These are phyloP conservation scores for Scheffersomyces segobiensis DNA, from an alignment of 1,139 yeast genomes.

Conservation along the genomic window DNA sequence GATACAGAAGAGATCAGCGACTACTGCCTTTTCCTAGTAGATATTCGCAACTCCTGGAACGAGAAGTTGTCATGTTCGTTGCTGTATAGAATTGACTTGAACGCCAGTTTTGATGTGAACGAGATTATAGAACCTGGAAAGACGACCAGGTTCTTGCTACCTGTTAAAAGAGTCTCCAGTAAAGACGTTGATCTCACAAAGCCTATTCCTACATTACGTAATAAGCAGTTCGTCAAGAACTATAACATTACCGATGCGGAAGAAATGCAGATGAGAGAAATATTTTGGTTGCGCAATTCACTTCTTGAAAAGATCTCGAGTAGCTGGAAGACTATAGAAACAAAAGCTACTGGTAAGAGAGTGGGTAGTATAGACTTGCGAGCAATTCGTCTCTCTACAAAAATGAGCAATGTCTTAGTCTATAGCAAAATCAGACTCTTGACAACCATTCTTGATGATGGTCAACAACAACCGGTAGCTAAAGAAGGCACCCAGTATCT, in stretches of 20 bases:
- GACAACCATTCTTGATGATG: constrained; percentile 11
- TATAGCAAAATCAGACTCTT: constrained; percentile 27
- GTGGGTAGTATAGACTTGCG: constrained; percentile 67
- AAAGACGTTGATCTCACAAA: constrained; percentile 43
- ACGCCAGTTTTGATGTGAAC: constrained; percentile 17
- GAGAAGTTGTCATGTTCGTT: constrained; percentile 34
- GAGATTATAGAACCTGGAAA: constrained; percentile 46
- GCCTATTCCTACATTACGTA: constrained; percentile 74
- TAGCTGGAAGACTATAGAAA: constrained; percentile 50
- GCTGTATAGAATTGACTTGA: constrained; percentile 15
- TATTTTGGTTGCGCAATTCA: constrained; percentile 80
- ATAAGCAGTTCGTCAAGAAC: constrained; percentile 72
- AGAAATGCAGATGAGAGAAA: constrained; percentile 55
- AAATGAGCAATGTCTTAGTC: constrained; percentile 51
- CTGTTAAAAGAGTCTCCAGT: constrained; percentile 57
- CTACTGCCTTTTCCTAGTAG: constrained; percentile 65
- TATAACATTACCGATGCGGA: constrained; percentile 55
- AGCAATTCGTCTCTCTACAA: constrained; percentile 57
- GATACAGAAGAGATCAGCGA: constrained; percentile 35
- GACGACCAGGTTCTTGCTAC: constrained; percentile 66
- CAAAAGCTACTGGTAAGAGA: constrained; percentile 23
- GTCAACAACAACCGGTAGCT: constrained; percentile 3
- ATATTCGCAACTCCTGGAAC: constrained; percentile 70
- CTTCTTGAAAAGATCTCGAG: constrained; percentile 63
- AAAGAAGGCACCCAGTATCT: constrained; percentile 19